Percentiles rank a stretch among this genome's conserved stretches.
These are phyloP conservation scores for Rusavskia elegans DNA, from an alignment of 495 filamentous ascomycete species.

Conservation along the genomic window DNA sequence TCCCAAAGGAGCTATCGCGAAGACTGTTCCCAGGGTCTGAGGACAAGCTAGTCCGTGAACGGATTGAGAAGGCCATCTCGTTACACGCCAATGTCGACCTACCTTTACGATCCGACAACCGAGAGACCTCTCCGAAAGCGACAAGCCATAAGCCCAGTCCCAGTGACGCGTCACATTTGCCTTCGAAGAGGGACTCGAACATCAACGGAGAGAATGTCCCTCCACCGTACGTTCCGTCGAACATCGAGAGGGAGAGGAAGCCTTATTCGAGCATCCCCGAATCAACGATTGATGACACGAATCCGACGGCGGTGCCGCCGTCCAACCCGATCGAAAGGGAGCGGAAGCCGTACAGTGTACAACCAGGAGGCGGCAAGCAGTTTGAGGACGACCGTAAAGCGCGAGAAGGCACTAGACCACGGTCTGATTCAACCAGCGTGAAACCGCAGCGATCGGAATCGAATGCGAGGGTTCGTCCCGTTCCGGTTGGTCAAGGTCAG, in stretches of 20 bases:
- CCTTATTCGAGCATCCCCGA: constrained; percentile 25
- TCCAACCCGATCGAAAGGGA: constrained; percentile 42
- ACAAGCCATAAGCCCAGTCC: not conserved
- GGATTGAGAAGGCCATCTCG: constrained; percentile 27
- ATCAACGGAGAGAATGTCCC: not conserved
- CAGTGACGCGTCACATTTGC: not conserved
- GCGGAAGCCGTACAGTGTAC: constrained; percentile 42
- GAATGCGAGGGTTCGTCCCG: constrained; percentile 3
- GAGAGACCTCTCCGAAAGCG: constrained; percentile 4
- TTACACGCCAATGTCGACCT: constrained; percentile 33
- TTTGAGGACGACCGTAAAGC: constrained; percentile 19
- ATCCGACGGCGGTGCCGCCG: constrained; percentile 18
- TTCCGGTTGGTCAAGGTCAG: constrained; percentile 8
- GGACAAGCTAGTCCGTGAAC: constrained; percentile 23
- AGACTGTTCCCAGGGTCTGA: constrained; percentile 46
- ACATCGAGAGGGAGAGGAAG: constrained; percentile 35
- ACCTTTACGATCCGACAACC: constrained; percentile 20
- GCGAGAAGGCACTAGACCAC: constrained; percentile 7
- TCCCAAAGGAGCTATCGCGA: constrained; percentile 65
- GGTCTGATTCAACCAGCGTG: constrained; percentile 2
- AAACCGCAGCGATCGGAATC: not conserved
- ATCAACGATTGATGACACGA: constrained; percentile 30
- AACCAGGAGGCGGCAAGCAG: constrained; percentile 38
- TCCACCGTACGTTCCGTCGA: constrained; percentile 11
- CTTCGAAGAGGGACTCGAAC: not conserved